Evolutionary conservation across 2,329 filamentous ascomycete genomes (phyloP), one percentile per base, ranked within the genome.

Genomic region (Apiospora koreana): DNA sequence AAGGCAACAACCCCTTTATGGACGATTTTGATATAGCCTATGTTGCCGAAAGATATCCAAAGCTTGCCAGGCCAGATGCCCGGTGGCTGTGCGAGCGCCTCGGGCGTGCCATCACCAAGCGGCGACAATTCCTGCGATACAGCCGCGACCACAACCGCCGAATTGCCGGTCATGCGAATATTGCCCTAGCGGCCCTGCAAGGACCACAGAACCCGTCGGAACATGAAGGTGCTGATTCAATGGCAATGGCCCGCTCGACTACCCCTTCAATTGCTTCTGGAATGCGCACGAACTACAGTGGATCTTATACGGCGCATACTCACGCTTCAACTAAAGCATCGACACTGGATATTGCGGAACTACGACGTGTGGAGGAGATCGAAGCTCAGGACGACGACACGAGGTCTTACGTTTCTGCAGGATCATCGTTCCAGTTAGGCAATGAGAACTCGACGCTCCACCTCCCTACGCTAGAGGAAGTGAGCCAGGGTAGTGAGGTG

Each of bases 1-100:
- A 69, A n/a, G 7, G 10, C 1, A 4, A 16, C 21, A n/a, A 66
- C 18, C 67, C 69, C 16, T 70, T 70, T n/a, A 66, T 45, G 28
- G 69, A 67, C 31, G 28, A 67, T 14, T 69, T 68, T n/a, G 71
- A 72, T 50, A 72, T 71, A 16, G 41, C 62, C 23, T 71, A 72
- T 65, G 71, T 72, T 10, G 43, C 25, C 2, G 62, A 69, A 38
- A 69, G 38, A 31, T 71, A 67, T 18, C 67, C 69, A 25, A 72
- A 71, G 41, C 67, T 72, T 23, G 50, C n/a, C 2, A 28, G 7
- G 14, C 31, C 58, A 28, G 48, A 35, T 2, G n/a, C 21, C 3
- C 28, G 16, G 9, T 69, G 67, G 70, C 23, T 54, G 18, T 25
- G 31, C 9, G 41, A 62, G 54, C 71, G 69, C 5, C 58, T 72